Percentiles rank a stretch among this genome's conserved stretches.
Conservation (phyloP, 1,284 basidiomycete species). For the Ganoderma boninense region DNA sequence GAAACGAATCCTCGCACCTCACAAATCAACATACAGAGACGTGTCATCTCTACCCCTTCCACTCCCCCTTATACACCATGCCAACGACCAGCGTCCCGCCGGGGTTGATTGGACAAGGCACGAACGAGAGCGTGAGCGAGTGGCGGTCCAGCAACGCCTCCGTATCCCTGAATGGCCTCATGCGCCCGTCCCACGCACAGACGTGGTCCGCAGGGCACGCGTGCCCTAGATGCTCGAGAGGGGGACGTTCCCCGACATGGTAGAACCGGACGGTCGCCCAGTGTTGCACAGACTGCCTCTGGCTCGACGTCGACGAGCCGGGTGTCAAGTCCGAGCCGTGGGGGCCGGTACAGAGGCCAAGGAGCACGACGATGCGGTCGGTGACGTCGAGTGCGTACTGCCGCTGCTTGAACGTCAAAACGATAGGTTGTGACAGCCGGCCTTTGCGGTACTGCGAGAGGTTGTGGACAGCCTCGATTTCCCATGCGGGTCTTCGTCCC, state of each 20-base stretch:
- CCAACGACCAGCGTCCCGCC: not conserved
- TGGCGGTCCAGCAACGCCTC: not conserved
- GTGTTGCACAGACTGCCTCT: not conserved
- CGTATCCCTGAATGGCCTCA: not conserved
- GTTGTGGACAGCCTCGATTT: not conserved
- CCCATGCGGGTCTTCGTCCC: not conserved
- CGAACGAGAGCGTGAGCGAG: not conserved
- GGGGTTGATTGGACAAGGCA: not conserved
- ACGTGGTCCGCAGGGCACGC: not conserved
- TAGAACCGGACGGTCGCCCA: constrained; percentile 1
- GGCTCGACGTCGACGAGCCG: not conserved
- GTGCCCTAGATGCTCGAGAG: not conserved
- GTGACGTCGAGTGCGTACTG: not conserved
- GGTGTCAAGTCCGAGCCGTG: not conserved
- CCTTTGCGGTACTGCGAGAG: not conserved
- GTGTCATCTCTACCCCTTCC: not conserved
- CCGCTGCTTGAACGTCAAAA: not conserved
- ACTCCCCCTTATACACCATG: not conserved
- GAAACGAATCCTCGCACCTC: not conserved
- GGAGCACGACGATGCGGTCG: constrained; percentile 4
- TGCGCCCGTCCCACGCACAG: not conserved
- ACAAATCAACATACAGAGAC: not conserved
- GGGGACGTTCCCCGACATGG: not conserved
- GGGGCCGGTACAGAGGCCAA: not conserved
- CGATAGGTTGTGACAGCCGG: not conserved